Percentiles rank a stretch among this genome's conserved stretches.
Evolutionary conservation across 345 rosid genomes (phyloP).

Genomic region (Salix dunnii): DNA sequence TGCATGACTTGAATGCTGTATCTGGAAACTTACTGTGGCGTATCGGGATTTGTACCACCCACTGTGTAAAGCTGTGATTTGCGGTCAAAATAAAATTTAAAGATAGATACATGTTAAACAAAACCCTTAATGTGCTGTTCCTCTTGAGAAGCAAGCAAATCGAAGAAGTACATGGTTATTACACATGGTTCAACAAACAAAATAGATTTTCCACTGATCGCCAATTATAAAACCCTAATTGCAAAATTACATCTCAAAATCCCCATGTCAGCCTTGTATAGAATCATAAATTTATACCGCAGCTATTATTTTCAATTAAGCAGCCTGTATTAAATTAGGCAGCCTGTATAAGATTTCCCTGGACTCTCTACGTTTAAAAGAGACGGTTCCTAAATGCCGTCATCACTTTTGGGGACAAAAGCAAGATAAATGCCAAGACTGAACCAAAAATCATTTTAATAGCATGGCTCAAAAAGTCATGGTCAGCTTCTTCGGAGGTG

Average conservation of each 20-base stretch:
- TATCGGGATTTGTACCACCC: neutral
- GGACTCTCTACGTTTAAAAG: slow-evolving; percentile 13
- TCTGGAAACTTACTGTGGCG: neutral
- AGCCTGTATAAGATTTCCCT: neutral
- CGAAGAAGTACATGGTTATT: neutral
- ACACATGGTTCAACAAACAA: too few species aligned
- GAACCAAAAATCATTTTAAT: slow-evolving; percentile 76
- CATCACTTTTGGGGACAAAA: slow-evolving; percentile 56
- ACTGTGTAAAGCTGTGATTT: neutral
- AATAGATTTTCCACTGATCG: neutral
- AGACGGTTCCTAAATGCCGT: slow-evolving; percentile 59
- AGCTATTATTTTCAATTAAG: neutral
- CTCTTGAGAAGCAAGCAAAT: neutral
- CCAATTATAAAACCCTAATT: neutral
- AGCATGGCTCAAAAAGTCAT: slow-evolving; percentile 44
- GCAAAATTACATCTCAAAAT: neutral
- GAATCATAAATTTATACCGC: neutral
- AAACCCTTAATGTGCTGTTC: too few species aligned
- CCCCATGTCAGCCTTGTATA: neutral
- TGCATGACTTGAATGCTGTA: neutral
- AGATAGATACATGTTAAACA: neutral
- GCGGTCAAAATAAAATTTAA: neutral
- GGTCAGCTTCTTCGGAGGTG: slow-evolving; percentile 42
- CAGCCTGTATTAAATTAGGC: neutral
- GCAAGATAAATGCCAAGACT: slow-evolving; percentile 60